phyloP scores from a whole-genome alignment of 2,329 filamentous ascomycete species.

The Sporothrix phasma region DNA sequence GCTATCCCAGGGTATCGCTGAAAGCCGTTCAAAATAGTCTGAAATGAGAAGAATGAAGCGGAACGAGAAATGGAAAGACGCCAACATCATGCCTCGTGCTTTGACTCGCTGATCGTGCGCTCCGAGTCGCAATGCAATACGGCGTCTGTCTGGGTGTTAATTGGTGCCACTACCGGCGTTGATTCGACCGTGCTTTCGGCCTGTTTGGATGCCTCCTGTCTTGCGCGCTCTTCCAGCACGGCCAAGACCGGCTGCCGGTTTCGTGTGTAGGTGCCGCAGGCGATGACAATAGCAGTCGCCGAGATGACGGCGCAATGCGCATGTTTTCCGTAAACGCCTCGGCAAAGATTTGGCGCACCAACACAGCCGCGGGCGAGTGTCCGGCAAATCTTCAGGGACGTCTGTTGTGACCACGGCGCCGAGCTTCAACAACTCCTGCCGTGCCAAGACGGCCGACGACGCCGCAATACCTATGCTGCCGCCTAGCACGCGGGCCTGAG shows the following conservation, averaged over 20 bases:
- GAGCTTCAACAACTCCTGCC: conserved; percentile 25
- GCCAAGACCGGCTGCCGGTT: conserved; percentile 25
- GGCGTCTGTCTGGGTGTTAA: background rate
- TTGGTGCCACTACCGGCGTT: too few species aligned
- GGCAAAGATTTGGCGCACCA: conserved; percentile 32
- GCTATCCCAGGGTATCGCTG: background rate
- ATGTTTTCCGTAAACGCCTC: conserved; percentile 27
- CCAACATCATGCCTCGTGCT: background rate
- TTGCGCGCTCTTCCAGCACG: conserved; percentile 6
- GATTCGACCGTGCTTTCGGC: background rate
- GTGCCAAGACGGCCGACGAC: conserved; percentile 38
- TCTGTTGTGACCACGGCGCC: conserved; percentile 23
- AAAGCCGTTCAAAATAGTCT: background rate
- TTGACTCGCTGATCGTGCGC: background rate
- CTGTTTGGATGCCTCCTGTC: background rate
- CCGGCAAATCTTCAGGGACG: conserved; percentile 22
- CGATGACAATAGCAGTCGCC: conserved; percentile 31
- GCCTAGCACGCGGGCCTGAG: conserved; percentile 42
- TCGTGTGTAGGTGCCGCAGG: conserved; percentile 32
- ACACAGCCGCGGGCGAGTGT: conserved; percentile 21
- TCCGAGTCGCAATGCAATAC: background rate
- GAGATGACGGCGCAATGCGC: conserved; percentile 33
- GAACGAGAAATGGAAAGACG: background rate
- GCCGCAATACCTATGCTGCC: conserved; percentile 46
- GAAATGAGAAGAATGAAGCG: background rate